Percentiles rank a stretch among this genome's conserved stretches.
Evolutionary conservation across 2,329 filamentous ascomycete species (phyloP).

Genomic region (Trichoderma harzianum): DNA sequence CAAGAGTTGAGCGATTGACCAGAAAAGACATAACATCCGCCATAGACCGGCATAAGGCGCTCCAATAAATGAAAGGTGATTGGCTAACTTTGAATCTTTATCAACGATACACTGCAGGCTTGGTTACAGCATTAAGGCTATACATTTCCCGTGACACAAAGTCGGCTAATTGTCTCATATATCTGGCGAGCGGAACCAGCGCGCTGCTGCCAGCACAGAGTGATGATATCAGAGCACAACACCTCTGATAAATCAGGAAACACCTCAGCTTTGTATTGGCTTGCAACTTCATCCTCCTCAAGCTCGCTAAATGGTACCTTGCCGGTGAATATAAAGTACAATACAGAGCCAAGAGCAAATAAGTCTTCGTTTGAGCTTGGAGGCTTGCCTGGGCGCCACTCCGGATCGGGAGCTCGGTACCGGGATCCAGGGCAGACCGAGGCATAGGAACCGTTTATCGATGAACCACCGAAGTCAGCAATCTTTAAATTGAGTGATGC

Average conservation of each 20-base stretch:
- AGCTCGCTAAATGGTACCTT: background rate
- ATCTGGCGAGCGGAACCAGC: background rate
- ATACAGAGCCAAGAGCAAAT: background rate
- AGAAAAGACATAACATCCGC: no score
- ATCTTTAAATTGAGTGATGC: background rate
- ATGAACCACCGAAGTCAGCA: background rate
- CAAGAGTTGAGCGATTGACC: no score
- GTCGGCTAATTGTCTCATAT: background rate
- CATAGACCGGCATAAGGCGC: no score
- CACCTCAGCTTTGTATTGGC: background rate
- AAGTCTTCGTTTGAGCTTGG: background rate
- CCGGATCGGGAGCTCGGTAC: background rate
- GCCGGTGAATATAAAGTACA: background rate
- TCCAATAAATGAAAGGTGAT: no score
- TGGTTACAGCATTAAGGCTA: background rate
- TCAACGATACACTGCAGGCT: no score
- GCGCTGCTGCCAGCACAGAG: background rate
- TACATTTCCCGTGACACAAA: background rate
- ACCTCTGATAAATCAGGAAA: background rate
- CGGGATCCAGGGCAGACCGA: background rate
- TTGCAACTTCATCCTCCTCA: background rate
- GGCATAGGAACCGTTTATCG: background rate
- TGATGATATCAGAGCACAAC: background rate
- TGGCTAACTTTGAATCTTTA: no score
- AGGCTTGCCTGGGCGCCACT: background rate